Conservation (phyloP, 768 basidiomycete species). For the Naganishia onofrii region DNA sequence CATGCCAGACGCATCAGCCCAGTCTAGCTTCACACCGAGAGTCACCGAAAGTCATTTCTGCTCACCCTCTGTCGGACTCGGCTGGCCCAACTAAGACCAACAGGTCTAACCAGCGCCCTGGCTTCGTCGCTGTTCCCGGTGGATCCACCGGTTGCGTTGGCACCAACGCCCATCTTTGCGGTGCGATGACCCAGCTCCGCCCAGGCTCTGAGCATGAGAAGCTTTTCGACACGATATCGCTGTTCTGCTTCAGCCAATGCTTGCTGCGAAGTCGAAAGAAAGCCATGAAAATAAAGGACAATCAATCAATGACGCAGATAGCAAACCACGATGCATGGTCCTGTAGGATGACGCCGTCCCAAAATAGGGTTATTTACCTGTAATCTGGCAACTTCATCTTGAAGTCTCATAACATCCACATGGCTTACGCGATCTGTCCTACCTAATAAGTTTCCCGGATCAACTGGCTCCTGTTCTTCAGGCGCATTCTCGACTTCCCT, state of each 20-base stretch:
- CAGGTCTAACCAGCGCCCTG: constrained; percentile 47
- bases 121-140: constrained; percentile 56
- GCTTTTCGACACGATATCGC: constrained; percentile 72
- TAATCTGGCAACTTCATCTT: constrained; percentile 65
- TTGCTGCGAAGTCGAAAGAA: constrained; percentile 52
- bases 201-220: constrained; percentile 73
- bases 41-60: constrained; percentile 6
- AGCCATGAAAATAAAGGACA: not conserved
- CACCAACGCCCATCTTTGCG: constrained; percentile 54
- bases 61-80: constrained; percentile 63
- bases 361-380: constrained; percentile 59
- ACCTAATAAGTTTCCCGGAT: constrained; percentile 85
- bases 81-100: constrained; percentile 68
- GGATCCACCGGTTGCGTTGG: constrained; percentile 55
- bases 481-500: too few relatives aligned
- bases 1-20: not conserved
- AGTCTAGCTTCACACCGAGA: not conserved
- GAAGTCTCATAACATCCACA: constrained; percentile 69
- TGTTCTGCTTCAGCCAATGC: constrained; percentile 59
- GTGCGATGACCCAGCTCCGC: constrained; percentile 68
- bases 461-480: constrained; percentile 9
- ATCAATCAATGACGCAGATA: not conserved
- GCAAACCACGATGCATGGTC: not conserved
- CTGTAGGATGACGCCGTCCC: not conserved
- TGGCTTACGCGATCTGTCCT: constrained; percentile 60